Evolutionary conservation across 306 rosid genomes (phyloP).

Genomic region (Lithocarpus polystachyus): DNA sequence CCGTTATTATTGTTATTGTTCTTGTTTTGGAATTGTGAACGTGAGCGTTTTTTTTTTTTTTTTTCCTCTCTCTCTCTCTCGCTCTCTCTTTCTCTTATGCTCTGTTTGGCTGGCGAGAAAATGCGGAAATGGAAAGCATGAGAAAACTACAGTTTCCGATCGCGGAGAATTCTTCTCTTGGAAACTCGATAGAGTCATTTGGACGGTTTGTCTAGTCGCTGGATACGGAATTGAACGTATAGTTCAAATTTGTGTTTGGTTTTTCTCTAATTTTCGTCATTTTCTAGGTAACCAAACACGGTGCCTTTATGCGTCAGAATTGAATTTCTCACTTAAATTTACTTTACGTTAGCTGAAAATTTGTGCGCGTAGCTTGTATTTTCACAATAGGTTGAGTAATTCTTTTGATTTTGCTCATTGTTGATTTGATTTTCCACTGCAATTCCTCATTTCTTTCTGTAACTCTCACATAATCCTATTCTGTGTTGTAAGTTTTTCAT

Average conservation of each 20-base stretch:
- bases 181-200: neutral
- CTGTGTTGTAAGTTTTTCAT: neutral
- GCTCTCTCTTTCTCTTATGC: neutral
- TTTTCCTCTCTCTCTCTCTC: neutral
- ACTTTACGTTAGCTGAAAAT: neutral
- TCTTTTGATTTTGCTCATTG: neutral
- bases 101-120: constrained; percentile 19
- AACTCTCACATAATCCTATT: neutral
- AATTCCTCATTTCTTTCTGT: neutral
- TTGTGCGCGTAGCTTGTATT: neutral
- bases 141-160: constrained; percentile 1
- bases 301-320: neutral
- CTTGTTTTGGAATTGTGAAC: neutral
- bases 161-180: constrained; percentile 1
- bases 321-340: neutral
- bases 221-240: neutral
- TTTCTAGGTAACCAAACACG: neutral
- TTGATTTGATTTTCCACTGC: neutral
- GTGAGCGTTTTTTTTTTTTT: neutral
- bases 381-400: neutral
- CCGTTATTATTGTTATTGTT: neutral
- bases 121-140: neutral
- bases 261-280: neutral
- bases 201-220: neutral
- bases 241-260: neutral